Evolutionary conservation across 1,284 basidiomycete species (phyloP), one percentile per base, ranked within the genome.

Genomic region (Mycosarcoma mackinlayi): DNA sequence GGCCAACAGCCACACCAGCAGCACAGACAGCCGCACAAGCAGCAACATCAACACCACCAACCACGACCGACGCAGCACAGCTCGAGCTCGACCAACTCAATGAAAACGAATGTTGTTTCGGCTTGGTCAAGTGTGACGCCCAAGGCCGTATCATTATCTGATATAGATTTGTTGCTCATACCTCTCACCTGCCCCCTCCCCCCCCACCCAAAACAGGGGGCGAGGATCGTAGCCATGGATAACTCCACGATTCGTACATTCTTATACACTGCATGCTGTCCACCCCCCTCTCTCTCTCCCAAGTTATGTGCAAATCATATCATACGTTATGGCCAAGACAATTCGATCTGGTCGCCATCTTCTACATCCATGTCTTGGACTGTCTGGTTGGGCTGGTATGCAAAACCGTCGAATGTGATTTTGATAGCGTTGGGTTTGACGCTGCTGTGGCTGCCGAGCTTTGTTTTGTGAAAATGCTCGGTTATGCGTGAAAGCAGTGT

Each of bases 331-430:
- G 28, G 4, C 63, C 63, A 66, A 28, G 47, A 39, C 24, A 67
- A 37, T 27, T 67, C 64, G 19, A 67, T 33, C 52, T 60, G 56
- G 28, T 60, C 57, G 14, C 47, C 63, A 30, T 76, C 71, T 24
- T 76, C 73, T 7, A 76, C 46, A 9, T 73, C 73, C 45, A 64
- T 51, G 3, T 75, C 68, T 16, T 39, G 50, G 7, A 77, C 66
- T 4, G 57, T 55, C 23, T 53, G 41, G 6, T 18, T 31, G 2
- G 44, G 42, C 7, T 42, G 35, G n/a, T 67, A 44, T 3, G 39
- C 34, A 16, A 61, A 52, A 9, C 73, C 73, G 37, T 76, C 73
- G 33, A 76, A 70, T 14, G 24, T 34, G 9, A 70, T 11, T 13
- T 21, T 48, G 33, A 68, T 31, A 9, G 27, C 6, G 3, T 46